Base-by-base conservation (phyloP, 768 basidiomycete genomes). In the Naganishia antarctica region DNA sequence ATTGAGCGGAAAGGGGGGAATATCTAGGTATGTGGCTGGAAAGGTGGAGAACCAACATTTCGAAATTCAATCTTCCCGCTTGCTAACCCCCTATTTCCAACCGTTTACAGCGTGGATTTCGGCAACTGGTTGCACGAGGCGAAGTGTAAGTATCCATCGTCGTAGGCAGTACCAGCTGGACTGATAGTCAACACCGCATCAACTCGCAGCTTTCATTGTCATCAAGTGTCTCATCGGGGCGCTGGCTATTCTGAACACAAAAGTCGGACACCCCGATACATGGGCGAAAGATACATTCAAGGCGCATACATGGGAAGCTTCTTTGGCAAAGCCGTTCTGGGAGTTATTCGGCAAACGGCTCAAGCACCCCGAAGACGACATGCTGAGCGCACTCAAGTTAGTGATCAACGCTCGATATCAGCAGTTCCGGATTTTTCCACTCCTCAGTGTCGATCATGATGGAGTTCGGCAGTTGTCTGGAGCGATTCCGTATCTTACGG, bases 151-250 rank as follows among this genome's bases (percentile, higher is more conserved):
- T 15, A 7, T 5, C 40, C 53, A 5, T 11, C 37, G 23, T 12
- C 6, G 2, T 21, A 57, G 15, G 11, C 53, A 34, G 12, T 40
- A 3, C 15, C 8, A 15, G 9, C 13, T 49, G 7, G 32, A 12
- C 4, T 37, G 11, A 37, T 37, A 11, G 3, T 21, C 21, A 41
- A 13, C 37, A 3, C 12, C 25, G n/a, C 9, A 1, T 11, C n/a
- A 21, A 41, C 18, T 44, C n/a, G 43, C 43, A 57, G 53, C 53
- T 5, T 57, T 57, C 53, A 37, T 23, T 23, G 53, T 37, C 5
- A 26, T 57, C 37, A 37, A 37, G 25, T 34, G 21, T 7, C 26
- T 25, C 1, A n/a, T 57, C 21, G 37, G 23, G 15, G 32, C 53
- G 2, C 13, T 26, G 34, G 23, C 40, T 9, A 34, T n/a, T 7